Conservation (phyloP, 1,139 yeast genomes). For the Geotrichum reessii region DNA sequence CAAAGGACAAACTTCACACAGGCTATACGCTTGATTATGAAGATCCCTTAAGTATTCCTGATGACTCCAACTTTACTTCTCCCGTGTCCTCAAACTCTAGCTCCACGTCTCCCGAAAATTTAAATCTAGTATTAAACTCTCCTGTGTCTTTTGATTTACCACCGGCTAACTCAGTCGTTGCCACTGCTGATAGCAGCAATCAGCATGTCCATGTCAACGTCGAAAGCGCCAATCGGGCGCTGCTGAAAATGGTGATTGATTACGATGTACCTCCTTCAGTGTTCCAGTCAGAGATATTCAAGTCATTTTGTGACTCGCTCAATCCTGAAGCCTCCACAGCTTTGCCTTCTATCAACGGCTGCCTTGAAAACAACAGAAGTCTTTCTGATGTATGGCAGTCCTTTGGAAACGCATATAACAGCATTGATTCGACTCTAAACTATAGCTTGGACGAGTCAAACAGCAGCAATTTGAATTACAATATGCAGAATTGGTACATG, state of each 20-base stretch:
- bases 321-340: slow-evolving; percentile 12
- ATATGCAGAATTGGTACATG: not conserved
- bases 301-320: slow-evolving; percentile 9
- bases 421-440: not conserved
- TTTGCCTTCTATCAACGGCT: slow-evolving; percentile 9
- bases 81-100: not conserved
- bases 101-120: not conserved
- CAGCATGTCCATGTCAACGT: slow-evolving; percentile 2
- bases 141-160: not conserved
- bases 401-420: not conserved
- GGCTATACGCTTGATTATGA: not conserved
- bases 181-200: not conserved
- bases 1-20: not conserved
- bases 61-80: not conserved
- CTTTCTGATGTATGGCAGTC: not conserved
- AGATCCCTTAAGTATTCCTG: not conserved
- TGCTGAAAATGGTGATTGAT: slow-evolving; percentile 11
- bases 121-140: not conserved
- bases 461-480: not conserved
- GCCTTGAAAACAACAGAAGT: not conserved
- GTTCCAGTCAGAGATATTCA: slow-evolving; percentile 7
- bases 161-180: not conserved
- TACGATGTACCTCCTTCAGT: slow-evolving; percentile 7
- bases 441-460: not conserved
- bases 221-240: slow-evolving; percentile 12